Evolutionary conservation across 495 filamentous ascomycete species (phyloP).

Genomic region (Trichoderma asperelloides): DNA sequence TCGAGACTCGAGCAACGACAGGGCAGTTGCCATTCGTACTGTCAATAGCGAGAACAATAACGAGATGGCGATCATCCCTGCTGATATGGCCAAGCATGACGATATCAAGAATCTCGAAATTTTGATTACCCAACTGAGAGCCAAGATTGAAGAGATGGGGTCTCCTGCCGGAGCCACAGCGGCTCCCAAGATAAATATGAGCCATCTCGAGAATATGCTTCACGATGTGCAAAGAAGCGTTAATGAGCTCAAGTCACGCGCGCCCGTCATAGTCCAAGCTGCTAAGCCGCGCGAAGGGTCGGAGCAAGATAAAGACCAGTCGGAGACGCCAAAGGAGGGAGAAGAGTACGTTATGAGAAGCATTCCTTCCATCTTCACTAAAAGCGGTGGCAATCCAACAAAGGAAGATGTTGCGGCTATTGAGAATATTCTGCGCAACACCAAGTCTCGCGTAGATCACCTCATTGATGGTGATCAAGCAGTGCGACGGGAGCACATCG

Average conservation of each 20-base stretch:
- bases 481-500: constrained; percentile 68
- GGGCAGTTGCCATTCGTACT: constrained; percentile 46
- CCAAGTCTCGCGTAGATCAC: constrained; percentile 74
- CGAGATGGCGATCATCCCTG: constrained; percentile 25
- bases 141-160: constrained; percentile 77
- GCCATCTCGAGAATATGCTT: constrained; percentile 31
- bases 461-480: constrained; percentile 53
- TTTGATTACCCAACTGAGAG: constrained; percentile 69
- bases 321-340: constrained; percentile 1
- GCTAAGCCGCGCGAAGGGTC: not conserved
- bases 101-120: constrained; percentile 78
- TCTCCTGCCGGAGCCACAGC: constrained; percentile 22
- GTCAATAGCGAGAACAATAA: constrained; percentile 26
- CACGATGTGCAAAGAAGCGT: constrained; percentile 50
- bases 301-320: not conserved
- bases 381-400: constrained; percentile 34
- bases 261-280: constrained; percentile 16
- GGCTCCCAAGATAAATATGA: constrained; percentile 35
- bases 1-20: constrained; percentile 42
- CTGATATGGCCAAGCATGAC: constrained; percentile 45
- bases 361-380: constrained; percentile 22
- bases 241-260: constrained; percentile 42
- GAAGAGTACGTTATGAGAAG: not conserved
- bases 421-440: constrained; percentile 75
- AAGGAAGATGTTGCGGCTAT: constrained; percentile 81